phyloP scores from a whole-genome alignment of 2,329 filamentous ascomycete species.

The Phoma sp. region DNA sequence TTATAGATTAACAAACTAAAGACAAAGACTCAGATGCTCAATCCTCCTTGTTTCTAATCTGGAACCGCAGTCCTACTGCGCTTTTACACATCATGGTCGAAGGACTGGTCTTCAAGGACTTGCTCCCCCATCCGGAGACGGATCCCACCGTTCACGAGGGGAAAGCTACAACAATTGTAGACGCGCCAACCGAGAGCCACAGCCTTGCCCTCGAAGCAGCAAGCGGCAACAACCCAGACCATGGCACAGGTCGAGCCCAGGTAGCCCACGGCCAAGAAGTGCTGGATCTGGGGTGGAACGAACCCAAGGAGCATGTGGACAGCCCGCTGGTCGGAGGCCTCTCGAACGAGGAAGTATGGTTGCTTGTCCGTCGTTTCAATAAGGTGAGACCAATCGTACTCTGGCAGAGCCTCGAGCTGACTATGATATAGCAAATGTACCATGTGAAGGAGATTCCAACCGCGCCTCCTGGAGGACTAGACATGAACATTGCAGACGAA shows the following conservation, averaged over 20 bases:
- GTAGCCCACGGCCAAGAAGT: slow-evolving; percentile 60
- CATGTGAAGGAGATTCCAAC: slow-evolving; percentile 72
- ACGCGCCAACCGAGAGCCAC: slow-evolving; percentile 57
- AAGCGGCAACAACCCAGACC: slow-evolving; percentile 47
- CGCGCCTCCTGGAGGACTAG: slow-evolving; percentile 71
- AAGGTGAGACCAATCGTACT: slow-evolving; percentile 58
- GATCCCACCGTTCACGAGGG: slow-evolving; percentile 40
- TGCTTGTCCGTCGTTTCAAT: slow-evolving; percentile 75
- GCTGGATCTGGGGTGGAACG: slow-evolving; percentile 74
- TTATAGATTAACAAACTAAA: slow-evolving; percentile 16
- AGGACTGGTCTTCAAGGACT: slow-evolving; percentile 46
- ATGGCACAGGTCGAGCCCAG: slow-evolving; percentile 57
- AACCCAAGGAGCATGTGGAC: slow-evolving; percentile 63
- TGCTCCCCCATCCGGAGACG: slow-evolving; percentile 45
- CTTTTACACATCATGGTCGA: slow-evolving; percentile 28
- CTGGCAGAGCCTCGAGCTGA: slow-evolving; percentile 28
- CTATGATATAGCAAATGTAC: slow-evolving; percentile 63
- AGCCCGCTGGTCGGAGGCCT: slow-evolving; percentile 71
- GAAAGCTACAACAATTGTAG: slow-evolving; percentile 43
- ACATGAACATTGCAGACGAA: slow-evolving; percentile 81
- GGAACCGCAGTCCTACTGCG: neutral
- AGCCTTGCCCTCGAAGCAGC: slow-evolving; percentile 52
- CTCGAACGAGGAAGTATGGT: slow-evolving; percentile 76
- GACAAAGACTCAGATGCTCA: neutral
- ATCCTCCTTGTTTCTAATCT: neutral